These are phyloP conservation scores for Hymenoscyphus scutula DNA, from an alignment of 2,329 filamentous ascomycete species.

Conservation along the genomic window DNA sequence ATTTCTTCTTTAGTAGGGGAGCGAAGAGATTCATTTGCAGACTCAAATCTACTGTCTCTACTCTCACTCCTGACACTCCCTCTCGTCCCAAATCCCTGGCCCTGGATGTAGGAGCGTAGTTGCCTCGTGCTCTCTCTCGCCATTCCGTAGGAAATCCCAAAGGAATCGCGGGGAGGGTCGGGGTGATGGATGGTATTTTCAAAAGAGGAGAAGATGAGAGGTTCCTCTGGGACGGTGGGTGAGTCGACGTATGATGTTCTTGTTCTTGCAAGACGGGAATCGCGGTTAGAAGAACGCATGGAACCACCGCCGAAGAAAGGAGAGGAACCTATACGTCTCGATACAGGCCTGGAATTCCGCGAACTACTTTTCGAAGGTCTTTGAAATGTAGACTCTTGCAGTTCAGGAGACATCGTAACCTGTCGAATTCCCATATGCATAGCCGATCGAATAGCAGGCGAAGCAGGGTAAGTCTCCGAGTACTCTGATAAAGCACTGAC, in stretches of 20 bases:
- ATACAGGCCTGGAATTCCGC: constrained; percentile 25
- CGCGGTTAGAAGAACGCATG: constrained; percentile 13
- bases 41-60: constrained; percentile 33
- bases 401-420: constrained; percentile 23
- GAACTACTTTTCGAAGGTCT: constrained; percentile 2
- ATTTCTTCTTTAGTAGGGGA: neutral
- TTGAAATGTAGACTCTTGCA: neutral
- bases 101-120: constrained; percentile 28
- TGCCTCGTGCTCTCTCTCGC: constrained; percentile 32
- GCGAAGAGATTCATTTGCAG: constrained; percentile 12
- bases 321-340: constrained; percentile 28
- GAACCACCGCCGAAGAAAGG: constrained; percentile 34
- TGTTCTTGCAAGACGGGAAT: constrained; percentile 16
- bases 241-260: constrained; percentile 27
- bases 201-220: constrained; percentile 14
- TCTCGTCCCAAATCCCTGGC: constrained; percentile 17
- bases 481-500: constrained; percentile 24
- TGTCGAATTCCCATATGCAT: constrained; percentile 20
- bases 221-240: constrained; percentile 31
- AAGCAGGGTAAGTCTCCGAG: constrained; percentile 19
- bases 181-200: constrained; percentile 14
- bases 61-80: constrained; percentile 23
- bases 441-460: neutral
- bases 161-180: constrained; percentile 20
- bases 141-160: constrained; percentile 28